These are phyloP conservation scores for Neofusicoccum kwambonambiense DNA, from an alignment of 2,329 filamentous ascomycete genomes.

Conservation along the genomic window DNA sequence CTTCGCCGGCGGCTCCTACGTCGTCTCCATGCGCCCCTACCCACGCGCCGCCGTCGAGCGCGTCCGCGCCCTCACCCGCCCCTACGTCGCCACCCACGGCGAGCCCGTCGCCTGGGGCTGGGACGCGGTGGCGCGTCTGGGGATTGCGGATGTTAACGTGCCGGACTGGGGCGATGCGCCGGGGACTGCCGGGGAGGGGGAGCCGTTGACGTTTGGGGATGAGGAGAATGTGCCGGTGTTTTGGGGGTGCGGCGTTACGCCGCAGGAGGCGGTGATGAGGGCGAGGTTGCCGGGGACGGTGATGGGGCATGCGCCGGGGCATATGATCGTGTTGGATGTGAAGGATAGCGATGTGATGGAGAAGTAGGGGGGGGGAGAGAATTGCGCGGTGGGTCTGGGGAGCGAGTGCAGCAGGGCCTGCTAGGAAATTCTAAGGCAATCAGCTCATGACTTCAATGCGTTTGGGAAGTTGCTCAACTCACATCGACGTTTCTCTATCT, in stretches of 20 bases:
- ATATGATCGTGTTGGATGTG: slow-evolving; percentile 61
- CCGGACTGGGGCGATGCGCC: slow-evolving; percentile 60
- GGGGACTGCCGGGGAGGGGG: slow-evolving; percentile 38
- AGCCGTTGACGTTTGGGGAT: slow-evolving; percentile 31
- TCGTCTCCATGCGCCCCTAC: slow-evolving; percentile 66
- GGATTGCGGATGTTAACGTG: slow-evolving; percentile 52
- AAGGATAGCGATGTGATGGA: slow-evolving; percentile 10
- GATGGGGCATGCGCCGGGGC: slow-evolving; percentile 61
- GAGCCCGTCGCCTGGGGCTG: slow-evolving; percentile 66
- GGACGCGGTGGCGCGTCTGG: slow-evolving; percentile 53
- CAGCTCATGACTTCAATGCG: too few species aligned
- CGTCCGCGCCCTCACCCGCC: slow-evolving; percentile 56
- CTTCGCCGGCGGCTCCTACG: slow-evolving; percentile 55
- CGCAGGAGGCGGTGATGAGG: slow-evolving; percentile 62
- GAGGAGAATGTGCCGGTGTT: slow-evolving; percentile 56
- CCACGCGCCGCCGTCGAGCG: slow-evolving; percentile 47
- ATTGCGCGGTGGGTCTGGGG: too few species aligned
- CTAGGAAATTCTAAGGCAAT: too few species aligned
- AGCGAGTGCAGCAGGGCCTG: too few species aligned
- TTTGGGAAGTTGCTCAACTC: too few species aligned
- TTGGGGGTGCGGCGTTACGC: slow-evolving; percentile 66
- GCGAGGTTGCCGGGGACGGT: slow-evolving; percentile 55
- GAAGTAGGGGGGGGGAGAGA: neutral
- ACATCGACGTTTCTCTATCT: too few species aligned
- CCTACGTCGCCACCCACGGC: slow-evolving; percentile 59